Conservation (phyloP, 2,329 filamentous ascomycete genomes). For the Chaetomiaceae sp. region DNA sequence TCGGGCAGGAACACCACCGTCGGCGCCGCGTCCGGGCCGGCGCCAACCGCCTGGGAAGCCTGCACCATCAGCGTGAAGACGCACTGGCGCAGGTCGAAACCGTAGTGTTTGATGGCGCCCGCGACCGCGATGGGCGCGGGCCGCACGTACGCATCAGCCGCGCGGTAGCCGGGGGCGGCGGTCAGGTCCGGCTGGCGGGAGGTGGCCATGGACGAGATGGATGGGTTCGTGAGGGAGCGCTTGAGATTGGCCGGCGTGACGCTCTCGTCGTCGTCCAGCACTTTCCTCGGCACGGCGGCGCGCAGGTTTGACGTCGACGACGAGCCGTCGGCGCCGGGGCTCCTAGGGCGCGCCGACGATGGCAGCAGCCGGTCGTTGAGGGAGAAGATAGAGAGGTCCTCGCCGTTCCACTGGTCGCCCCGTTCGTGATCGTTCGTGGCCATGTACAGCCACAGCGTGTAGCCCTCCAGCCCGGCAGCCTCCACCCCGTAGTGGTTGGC, state of each 20-base stretch:
- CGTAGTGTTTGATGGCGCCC: slow-evolving; percentile 63
- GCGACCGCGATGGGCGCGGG: slow-evolving; percentile 72
- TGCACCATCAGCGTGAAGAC: slow-evolving; percentile 67
- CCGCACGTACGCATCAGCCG: slow-evolving; percentile 87
- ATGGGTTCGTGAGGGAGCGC: slow-evolving; percentile 60
- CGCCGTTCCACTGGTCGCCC: slow-evolving; percentile 96
- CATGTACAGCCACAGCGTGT: slow-evolving; percentile 84
- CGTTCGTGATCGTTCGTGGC: slow-evolving; percentile 77
- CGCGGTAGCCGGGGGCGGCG: slow-evolving; percentile 69
- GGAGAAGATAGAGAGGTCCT: slow-evolving; percentile 88
- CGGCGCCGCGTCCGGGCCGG: slow-evolving; percentile 51
- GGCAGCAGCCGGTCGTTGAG: slow-evolving; percentile 66
- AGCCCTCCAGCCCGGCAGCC: slow-evolving; percentile 74
- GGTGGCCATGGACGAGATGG: slow-evolving; percentile 54
- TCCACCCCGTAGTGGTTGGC: slow-evolving; percentile 94
- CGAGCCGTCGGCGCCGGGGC: slow-evolving; percentile 36
- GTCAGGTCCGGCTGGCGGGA: slow-evolving; percentile 51
- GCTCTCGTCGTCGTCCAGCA: slow-evolving; percentile 46
- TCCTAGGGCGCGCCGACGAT: slow-evolving; percentile 43
- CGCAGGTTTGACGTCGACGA: slow-evolving; percentile 37
- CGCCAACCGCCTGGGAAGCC: slow-evolving; percentile 52
- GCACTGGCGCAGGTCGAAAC: slow-evolving; percentile 77
- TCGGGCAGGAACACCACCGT: slow-evolving; percentile 84
- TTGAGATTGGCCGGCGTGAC: slow-evolving; percentile 74
- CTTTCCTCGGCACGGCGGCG: slow-evolving; percentile 27